Evolutionary conservation across 352 stramenopile species (phyloP).

Genomic region (Phytopythium mirpurense): DNA sequence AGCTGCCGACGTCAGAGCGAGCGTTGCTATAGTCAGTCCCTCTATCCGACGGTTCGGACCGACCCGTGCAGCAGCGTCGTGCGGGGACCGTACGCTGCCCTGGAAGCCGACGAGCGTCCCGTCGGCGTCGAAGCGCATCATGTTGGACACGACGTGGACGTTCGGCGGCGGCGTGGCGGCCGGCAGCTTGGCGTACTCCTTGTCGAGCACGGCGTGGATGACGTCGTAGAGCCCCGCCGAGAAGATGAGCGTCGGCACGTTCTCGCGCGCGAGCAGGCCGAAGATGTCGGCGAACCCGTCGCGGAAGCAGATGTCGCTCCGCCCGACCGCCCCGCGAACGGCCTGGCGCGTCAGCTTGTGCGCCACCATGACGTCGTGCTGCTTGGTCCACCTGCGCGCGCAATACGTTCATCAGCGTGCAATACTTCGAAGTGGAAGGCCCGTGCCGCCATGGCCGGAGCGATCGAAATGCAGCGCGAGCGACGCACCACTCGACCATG

Average conservation of each 20-base stretch:
- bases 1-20: conserved; percentile 19
- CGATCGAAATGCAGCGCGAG: background rate
- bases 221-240: conserved; percentile 71
- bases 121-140: conserved; percentile 64
- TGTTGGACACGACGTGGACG: conserved; percentile 79
- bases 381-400: conserved; percentile 34
- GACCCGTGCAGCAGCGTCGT: too few relatives aligned
- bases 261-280: conserved; percentile 34
- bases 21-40: conserved; percentile 1
- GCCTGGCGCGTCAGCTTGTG: conserved; percentile 42
- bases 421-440: too few relatives aligned
- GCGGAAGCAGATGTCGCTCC: conserved; percentile 51
- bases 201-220: conserved; percentile 70
- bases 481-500: conserved; percentile 57
- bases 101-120: conserved; percentile 41
- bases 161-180: conserved; percentile 32
- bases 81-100: conserved; percentile 46
- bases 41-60: too few relatives aligned
- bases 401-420: too few relatives aligned
- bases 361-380: conserved; percentile 49
- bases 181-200: conserved; percentile 42
- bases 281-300: conserved; percentile 65
- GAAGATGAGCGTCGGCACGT: conserved; percentile 73
- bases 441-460: too few relatives aligned
- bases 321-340: conserved; percentile 36